These are phyloP conservation scores for Penicillium canariense DNA, from an alignment of 495 filamentous ascomycete species.

Conservation along the genomic window DNA sequence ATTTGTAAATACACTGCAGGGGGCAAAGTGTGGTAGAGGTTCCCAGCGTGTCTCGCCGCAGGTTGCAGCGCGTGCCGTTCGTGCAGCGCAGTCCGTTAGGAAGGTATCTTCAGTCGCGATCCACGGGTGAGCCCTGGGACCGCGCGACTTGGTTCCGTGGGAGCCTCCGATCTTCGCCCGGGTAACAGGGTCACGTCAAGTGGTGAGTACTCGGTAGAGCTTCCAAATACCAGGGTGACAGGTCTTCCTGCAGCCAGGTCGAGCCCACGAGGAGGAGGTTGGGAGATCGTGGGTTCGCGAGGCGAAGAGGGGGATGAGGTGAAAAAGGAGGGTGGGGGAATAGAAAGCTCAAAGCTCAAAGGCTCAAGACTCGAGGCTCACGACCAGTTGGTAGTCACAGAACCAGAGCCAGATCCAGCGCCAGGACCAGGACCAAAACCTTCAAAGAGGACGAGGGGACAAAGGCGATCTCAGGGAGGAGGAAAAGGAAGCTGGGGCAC, in stretches of 20 bases:
- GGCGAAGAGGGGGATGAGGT: conserved; percentile 14
- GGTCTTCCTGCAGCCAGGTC: not conserved
- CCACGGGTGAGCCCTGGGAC: conserved; percentile 20
- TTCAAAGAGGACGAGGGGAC: conserved; percentile 3
- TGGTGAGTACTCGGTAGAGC: not conserved
- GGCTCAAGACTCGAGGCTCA: not conserved
- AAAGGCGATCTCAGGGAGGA: conserved; percentile 5
- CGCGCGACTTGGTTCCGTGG: conserved; percentile 22
- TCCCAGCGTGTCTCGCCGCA: no score
- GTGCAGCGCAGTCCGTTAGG: not conserved
- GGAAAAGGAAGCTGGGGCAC: conserved; percentile 4
- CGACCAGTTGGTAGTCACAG: not conserved
- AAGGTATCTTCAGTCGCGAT: conserved; percentile 10
- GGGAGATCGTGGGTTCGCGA: conserved; percentile 8
- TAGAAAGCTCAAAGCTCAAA: not conserved
- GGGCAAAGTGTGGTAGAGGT: conserved; percentile 20
- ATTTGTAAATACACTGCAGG: conserved; percentile 40
- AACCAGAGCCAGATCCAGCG: not conserved
- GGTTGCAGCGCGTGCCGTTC: not conserved
- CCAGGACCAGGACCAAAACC: not conserved
- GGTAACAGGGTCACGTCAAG: not conserved
- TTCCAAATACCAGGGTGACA: not conserved
- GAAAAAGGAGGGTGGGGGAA: conserved; percentile 10
- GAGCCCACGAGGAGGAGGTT: not conserved
- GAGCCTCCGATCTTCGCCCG: not conserved